Percentiles rank a stretch among this genome's conserved stretches.
Conservation (phyloP, 225 moss, liverwort and hornwort species). For the Polytrichum commune region DNA sequence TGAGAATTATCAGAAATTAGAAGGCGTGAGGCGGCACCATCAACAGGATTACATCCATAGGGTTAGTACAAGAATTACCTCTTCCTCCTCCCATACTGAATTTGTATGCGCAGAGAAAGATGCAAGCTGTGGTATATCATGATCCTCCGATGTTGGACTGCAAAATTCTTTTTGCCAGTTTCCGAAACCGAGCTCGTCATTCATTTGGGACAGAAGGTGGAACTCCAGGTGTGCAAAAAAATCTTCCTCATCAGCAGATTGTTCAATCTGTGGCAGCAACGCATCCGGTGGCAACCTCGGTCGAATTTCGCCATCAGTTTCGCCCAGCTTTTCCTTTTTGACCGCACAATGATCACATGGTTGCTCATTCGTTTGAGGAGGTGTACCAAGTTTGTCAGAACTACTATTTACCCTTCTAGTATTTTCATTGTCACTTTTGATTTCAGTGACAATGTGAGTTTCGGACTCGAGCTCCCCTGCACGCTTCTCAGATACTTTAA, state of each 20-base stretch:
- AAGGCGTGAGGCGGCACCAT: too few species aligned
- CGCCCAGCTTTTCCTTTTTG: background rate
- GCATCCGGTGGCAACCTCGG: background rate
- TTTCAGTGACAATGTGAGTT: background rate
- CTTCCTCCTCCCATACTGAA: too few species aligned
- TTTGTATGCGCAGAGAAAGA: background rate
- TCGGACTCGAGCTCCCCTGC: background rate
- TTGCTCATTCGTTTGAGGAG: background rate
- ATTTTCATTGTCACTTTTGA: background rate
- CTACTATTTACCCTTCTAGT: background rate
- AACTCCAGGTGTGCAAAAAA: conserved; percentile 7
- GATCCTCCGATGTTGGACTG: too few species aligned
- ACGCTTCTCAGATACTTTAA: background rate
- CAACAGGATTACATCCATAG: too few species aligned
- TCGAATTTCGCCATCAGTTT: background rate
- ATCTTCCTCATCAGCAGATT: background rate
- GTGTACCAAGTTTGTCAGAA: background rate
- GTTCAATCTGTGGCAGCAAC: background rate
- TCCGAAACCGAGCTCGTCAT: background rate
- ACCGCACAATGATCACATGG: background rate
- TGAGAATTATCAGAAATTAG: too few species aligned
- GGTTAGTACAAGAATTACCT: too few species aligned
- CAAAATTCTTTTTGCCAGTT: background rate
- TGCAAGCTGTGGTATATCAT: background rate
- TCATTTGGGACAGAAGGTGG: conserved; percentile 3